Percentiles rank a stretch among this genome's conserved stretches.
Conservation (phyloP, 768 basidiomycete genomes). For the Termitomyces heimii region DNA sequence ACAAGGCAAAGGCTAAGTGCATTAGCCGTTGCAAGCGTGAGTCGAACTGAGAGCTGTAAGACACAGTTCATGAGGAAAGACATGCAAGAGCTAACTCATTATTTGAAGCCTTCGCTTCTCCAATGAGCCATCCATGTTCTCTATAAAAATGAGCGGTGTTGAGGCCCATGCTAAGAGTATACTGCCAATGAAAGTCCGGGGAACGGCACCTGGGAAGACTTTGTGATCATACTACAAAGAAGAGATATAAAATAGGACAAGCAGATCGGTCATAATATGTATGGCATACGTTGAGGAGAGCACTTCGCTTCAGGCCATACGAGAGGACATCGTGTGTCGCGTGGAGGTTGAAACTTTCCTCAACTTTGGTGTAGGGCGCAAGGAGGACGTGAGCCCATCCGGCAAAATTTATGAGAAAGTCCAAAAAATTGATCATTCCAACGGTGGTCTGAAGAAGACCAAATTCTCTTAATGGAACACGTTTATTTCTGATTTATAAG, state of each 20-base stretch:
- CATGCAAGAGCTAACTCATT: conserved; percentile 39
- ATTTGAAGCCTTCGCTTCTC: conserved; percentile 70
- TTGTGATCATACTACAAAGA: conserved; percentile 74
- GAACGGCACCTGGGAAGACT: conserved; percentile 82
- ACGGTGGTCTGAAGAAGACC: background rate
- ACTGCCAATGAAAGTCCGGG: conserved; percentile 82
- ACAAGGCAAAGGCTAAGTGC: conserved; percentile 57
- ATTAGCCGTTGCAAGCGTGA: conserved; percentile 64
- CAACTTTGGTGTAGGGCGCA: conserved; percentile 92
- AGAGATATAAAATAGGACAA: conserved; percentile 1
- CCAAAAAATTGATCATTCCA: conserved; percentile 26
- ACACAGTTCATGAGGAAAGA: background rate
- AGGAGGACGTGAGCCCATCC: conserved; percentile 67
- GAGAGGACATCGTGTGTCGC: conserved; percentile 83
- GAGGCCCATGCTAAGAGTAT: conserved; percentile 57
- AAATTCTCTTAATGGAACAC: background rate
- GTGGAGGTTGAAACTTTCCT: conserved; percentile 95
- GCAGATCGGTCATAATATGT: background rate
- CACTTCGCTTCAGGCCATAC: conserved; percentile 49
- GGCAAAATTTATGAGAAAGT: conserved; percentile 42
- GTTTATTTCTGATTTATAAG: background rate
- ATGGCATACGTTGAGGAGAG: conserved; percentile 44
- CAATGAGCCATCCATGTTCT: conserved; percentile 35
- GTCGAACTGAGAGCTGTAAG: conserved; percentile 49
- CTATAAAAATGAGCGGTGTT: conserved; percentile 41